Conservation (phyloP, 495 filamentous ascomycete species). For the Evansstolkia leycettana region DNA sequence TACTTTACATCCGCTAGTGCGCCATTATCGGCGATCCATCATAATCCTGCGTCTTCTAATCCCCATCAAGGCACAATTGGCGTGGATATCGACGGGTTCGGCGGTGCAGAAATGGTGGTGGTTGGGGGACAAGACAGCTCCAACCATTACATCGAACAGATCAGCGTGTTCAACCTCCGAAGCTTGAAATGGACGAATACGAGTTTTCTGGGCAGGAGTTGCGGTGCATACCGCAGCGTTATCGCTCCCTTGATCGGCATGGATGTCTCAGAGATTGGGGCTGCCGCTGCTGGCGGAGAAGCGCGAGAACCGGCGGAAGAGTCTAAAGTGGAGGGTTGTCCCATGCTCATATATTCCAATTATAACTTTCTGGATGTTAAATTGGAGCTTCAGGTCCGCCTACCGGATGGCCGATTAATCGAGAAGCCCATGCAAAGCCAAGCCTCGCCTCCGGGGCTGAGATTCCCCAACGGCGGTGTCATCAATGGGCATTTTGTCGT, state of each 20-base stretch:
- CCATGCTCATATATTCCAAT: slow-evolving; percentile 97
- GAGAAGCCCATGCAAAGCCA: slow-evolving; percentile 83
- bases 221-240: slow-evolving; percentile 91
- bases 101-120: slow-evolving; percentile 94
- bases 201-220: slow-evolving; percentile 70
- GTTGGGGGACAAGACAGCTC: slow-evolving; percentile 92
- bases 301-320: slow-evolving; percentile 24
- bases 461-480: slow-evolving; percentile 91
- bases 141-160: slow-evolving; percentile 98
- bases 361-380: slow-evolving; percentile 98
- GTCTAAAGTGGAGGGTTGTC: slow-evolving; percentile 46
- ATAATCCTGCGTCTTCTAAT: slow-evolving; percentile 68
- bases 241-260: slow-evolving; percentile 70
- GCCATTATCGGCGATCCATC: slow-evolving; percentile 72
- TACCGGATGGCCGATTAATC: slow-evolving; percentile 69
- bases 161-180: slow-evolving; percentile 95
- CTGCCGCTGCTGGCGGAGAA: slow-evolving; percentile 23
- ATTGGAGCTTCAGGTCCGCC: slow-evolving; percentile 78
- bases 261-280: slow-evolving; percentile 61
- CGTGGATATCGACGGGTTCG: slow-evolving; percentile 74
- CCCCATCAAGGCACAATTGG: slow-evolving; percentile 80
- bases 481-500: slow-evolving; percentile 94
- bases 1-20: slow-evolving; percentile 73
- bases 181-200: slow-evolving; percentile 93
- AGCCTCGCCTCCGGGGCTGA: slow-evolving; percentile 78